These are phyloP conservation scores for Dictyophora rubrovolvata DNA, from an alignment of 768 basidiomycete species.

Conservation along the genomic window DNA sequence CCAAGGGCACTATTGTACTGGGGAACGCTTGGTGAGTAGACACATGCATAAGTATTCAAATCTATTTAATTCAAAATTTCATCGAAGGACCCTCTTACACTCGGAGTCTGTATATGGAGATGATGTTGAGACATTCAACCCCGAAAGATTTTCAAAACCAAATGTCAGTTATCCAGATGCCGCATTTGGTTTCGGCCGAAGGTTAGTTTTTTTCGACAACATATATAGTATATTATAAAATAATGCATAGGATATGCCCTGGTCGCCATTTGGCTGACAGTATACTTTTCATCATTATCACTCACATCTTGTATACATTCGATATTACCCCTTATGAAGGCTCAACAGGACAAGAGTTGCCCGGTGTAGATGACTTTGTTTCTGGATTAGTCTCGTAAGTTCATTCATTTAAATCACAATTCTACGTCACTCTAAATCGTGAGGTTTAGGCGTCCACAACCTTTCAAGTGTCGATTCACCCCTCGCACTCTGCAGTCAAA, in stretches of 20 bases:
- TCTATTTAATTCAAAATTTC: background rate
- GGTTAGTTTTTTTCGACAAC: background rate
- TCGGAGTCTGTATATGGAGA: background rate
- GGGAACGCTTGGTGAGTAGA: slow-evolving; percentile 14
- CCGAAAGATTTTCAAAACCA: background rate
- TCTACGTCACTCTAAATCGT: background rate
- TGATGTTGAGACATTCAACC: background rate
- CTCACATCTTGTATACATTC: background rate
- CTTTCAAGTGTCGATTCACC: slow-evolving; percentile 21
- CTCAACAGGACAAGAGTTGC: background rate
- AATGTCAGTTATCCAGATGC: background rate
- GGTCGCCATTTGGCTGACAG: background rate
- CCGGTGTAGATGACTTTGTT: background rate
- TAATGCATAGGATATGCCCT: background rate
- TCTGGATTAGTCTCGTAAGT: background rate
- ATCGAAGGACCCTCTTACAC: background rate
- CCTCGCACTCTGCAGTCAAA: slow-evolving; percentile 22
- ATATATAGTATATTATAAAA: background rate
- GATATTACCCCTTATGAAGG: background rate
- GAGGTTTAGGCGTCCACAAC: slow-evolving; percentile 21
- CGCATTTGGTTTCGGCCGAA: background rate
- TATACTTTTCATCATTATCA: background rate
- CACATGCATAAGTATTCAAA: background rate
- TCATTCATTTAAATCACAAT: background rate
- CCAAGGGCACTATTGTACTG: slow-evolving; percentile 12